Conservation (phyloP, 192 early-diverging fungal genomes). For the Podila epicladia region DNA sequence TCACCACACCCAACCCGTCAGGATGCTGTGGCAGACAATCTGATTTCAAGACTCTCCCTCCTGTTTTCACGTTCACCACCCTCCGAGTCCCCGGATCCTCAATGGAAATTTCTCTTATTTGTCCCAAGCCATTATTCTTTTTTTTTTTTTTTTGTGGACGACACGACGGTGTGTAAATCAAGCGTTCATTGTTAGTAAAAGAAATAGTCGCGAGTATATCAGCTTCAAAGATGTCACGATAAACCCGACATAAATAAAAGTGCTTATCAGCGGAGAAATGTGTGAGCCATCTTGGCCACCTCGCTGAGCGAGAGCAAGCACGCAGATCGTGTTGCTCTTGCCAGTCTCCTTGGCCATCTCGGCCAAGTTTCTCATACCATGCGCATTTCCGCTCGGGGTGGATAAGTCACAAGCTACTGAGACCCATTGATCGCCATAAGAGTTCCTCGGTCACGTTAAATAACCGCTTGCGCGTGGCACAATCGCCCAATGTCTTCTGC, state of each 20-base stretch:
- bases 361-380: constrained; percentile 82
- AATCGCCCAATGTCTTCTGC: constrained; percentile 94
- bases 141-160: too few relatives aligned
- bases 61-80: too few relatives aligned
- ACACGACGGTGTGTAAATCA: too few relatives aligned
- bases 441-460: constrained; percentile 92
- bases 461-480: constrained; percentile 89
- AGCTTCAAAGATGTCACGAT: background rate
- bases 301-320: constrained; percentile 82
- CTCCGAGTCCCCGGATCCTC: too few relatives aligned
- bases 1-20: too few relatives aligned
- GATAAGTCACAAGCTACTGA: constrained; percentile 89
- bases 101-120: too few relatives aligned
- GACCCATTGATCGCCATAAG: constrained; percentile 85
- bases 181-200: too few relatives aligned
- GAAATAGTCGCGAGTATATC: too few relatives aligned
- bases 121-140: too few relatives aligned
- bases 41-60: too few relatives aligned
- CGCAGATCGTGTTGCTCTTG: constrained; percentile 89
- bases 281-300: constrained; percentile 89
- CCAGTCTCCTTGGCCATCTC: constrained; percentile 71
- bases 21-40: too few relatives aligned
- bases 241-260: background rate
- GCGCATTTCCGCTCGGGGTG: constrained; percentile 90
- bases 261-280: constrained; percentile 77